Percentiles rank a stretch among this genome's conserved stretches.
Conservation (phyloP, 371 early-diverging fungal genomes). For the Mortierella sp. region DNA sequence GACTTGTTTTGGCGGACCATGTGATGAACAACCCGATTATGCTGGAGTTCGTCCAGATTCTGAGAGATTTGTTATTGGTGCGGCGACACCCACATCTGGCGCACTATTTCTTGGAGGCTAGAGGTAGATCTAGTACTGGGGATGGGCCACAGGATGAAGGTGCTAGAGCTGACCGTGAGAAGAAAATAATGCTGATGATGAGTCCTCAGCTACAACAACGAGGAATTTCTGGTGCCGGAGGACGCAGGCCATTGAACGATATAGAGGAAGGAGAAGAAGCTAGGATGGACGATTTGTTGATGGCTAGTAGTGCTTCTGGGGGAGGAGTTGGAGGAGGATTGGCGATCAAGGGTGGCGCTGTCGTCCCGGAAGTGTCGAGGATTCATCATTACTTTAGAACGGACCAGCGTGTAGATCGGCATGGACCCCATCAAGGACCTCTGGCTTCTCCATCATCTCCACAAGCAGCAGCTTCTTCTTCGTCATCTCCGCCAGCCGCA, state of each 20-base stretch:
- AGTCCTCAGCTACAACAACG: slow-evolving; percentile 11
- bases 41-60: slow-evolving; percentile 55
- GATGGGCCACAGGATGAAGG: not conserved
- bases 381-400: slow-evolving; percentile 51
- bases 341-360: slow-evolving; percentile 19
- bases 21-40: slow-evolving; percentile 46
- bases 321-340: slow-evolving; percentile 10
- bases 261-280: slow-evolving; percentile 52
- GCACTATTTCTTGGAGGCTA: slow-evolving; percentile 27
- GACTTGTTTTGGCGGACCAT: slow-evolving; percentile 53
- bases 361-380: slow-evolving; percentile 32
- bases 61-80: slow-evolving; percentile 38
- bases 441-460: not conserved
- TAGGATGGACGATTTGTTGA: slow-evolving; percentile 47
- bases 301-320: slow-evolving; percentile 9
- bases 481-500: slow-evolving; percentile 21
- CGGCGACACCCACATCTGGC: slow-evolving; percentile 34
- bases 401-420: slow-evolving; percentile 40
- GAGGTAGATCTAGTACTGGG: slow-evolving; percentile 3
- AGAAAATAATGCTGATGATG: slow-evolving; percentile 34
- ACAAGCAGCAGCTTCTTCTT: slow-evolving; percentile 6
- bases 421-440: slow-evolving; percentile 20
- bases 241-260: slow-evolving; percentile 18
- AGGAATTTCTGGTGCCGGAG: not conserved
- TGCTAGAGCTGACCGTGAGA: slow-evolving; percentile 16